phyloP scores from a whole-genome alignment of 225 moss, liverwort and hornwort genomes.

The Polytrichum formosum region DNA sequence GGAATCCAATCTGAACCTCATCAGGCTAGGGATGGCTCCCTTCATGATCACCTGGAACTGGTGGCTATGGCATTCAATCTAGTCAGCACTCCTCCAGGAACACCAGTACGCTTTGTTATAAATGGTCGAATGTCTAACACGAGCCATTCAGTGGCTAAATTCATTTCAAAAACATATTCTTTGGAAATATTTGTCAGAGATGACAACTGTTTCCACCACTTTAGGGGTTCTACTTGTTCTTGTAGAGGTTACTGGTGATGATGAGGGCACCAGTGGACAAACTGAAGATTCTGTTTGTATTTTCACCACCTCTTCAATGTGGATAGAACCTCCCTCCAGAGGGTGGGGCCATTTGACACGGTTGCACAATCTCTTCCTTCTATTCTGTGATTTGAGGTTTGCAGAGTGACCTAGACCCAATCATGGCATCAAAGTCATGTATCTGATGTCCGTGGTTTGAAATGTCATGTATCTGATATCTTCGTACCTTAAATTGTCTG shows the following conservation, averaged over 20 bases:
- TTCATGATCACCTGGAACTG: slow-evolving; percentile 35
- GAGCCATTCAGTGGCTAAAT: slow-evolving; percentile 45
- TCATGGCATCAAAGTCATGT: too few species aligned
- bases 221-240: slow-evolving; percentile 38
- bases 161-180: slow-evolving; percentile 21
- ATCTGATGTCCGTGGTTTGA: too few species aligned
- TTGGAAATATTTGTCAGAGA: slow-evolving; percentile 46
- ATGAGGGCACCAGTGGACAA: neutral
- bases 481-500: too few species aligned
- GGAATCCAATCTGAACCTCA: slow-evolving; percentile 8
- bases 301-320: too few species aligned
- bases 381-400: too few species aligned
- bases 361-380: too few species aligned
- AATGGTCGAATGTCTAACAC: slow-evolving; percentile 35
- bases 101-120: slow-evolving; percentile 34
- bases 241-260: slow-evolving; percentile 57
- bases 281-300: too few species aligned
- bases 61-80: slow-evolving; percentile 52
- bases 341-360: too few species aligned
- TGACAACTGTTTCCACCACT: slow-evolving; percentile 39
- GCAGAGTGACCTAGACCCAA: too few species aligned
- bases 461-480: too few species aligned
- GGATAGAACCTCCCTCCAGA: too few species aligned
- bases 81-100: slow-evolving; percentile 33
- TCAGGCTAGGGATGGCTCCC: slow-evolving; percentile 22